phyloP scores from a whole-genome alignment of 352 stramenopile genomes.

The Phytopythium mirpurense region DNA sequence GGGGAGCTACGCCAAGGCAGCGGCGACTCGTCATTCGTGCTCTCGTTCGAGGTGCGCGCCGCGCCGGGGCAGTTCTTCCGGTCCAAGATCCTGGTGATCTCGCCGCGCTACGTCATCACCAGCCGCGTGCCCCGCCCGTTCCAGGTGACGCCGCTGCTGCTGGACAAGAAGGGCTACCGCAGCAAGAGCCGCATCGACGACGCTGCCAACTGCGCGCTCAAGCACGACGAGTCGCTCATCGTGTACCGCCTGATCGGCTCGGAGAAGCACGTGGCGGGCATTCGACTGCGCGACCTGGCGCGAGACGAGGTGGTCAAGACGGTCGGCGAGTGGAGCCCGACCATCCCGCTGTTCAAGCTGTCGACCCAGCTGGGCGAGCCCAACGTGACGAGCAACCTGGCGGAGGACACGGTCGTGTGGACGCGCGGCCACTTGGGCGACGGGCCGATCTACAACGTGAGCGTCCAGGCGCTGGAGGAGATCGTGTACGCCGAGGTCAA shows the following conservation, averaged over 20 bases:
- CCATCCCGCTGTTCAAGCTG: slow-evolving; percentile 39
- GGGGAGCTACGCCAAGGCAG: slow-evolving; percentile 50
- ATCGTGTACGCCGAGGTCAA: slow-evolving; percentile 67
- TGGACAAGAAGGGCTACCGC: slow-evolving; percentile 69
- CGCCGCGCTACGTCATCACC: slow-evolving; percentile 68
- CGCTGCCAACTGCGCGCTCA: slow-evolving; percentile 37
- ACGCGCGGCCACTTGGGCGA: slow-evolving; percentile 64
- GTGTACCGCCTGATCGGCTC: slow-evolving; percentile 67
- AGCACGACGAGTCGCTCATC: slow-evolving; percentile 43
- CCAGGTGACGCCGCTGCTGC: slow-evolving; percentile 63
- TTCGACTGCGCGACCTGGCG: slow-evolving; percentile 62
- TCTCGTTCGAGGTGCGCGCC: slow-evolving; percentile 77
- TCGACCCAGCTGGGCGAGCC: slow-evolving; percentile 34
- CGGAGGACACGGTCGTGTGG: slow-evolving; percentile 55
- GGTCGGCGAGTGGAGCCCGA: slow-evolving; percentile 55
- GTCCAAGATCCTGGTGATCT: slow-evolving; percentile 78
- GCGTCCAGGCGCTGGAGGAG: slow-evolving; percentile 51
- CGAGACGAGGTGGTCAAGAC: slow-evolving; percentile 29
- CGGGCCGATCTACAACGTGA: slow-evolving; percentile 64
- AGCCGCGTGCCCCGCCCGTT: slow-evolving; percentile 57
- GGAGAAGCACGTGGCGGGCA: slow-evolving; percentile 62
- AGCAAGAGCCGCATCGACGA: slow-evolving; percentile 23
- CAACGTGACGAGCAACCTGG: slow-evolving; percentile 36
- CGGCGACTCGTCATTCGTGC: slow-evolving; percentile 56
- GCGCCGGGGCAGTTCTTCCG: slow-evolving; percentile 77